Evolutionary conservation across 768 basidiomycete genomes (phyloP).

Genomic region (Cystobasidium tubakii): DNA sequence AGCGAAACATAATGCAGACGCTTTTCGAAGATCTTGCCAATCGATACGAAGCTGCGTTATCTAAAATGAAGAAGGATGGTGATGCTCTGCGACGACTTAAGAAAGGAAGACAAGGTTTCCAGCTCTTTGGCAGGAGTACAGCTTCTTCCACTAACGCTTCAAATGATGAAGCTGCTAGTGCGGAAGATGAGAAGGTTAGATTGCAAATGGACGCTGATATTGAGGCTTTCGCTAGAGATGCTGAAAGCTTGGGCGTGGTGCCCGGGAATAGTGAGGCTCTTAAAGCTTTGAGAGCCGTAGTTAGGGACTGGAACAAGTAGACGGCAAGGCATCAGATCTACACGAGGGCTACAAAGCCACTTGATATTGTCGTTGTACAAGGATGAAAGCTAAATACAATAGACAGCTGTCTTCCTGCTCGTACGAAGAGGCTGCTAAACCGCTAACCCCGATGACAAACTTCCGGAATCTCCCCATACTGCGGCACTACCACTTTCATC

Average conservation of each 20-base stretch:
- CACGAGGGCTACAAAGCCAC: neutral
- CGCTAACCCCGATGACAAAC: too few species aligned
- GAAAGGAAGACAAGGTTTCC: slow-evolving; percentile 67
- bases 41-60: slow-evolving; percentile 67
- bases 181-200: slow-evolving; percentile 73
- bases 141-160: slow-evolving; percentile 51
- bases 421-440: neutral
- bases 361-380: slow-evolving; percentile 24
- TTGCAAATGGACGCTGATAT: slow-evolving; percentile 82
- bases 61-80: slow-evolving; percentile 84
- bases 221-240: slow-evolving; percentile 73
- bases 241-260: slow-evolving; percentile 63
- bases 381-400: neutral
- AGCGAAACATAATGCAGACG: slow-evolving; percentile 44
- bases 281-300: slow-evolving; percentile 47
- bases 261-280: slow-evolving; percentile 49
- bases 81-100: slow-evolving; percentile 79
- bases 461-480: too few species aligned
- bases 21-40: slow-evolving; percentile 48
- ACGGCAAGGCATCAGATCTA: too few species aligned
- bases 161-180: slow-evolving; percentile 72
- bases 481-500: too few species aligned
- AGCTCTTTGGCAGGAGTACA: slow-evolving; percentile 61
- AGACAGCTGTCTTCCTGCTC: neutral
- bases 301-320: slow-evolving; percentile 36